Conservation (phyloP, 148 eudicot genomes). For the Rhododendron kiyosumense region DNA sequence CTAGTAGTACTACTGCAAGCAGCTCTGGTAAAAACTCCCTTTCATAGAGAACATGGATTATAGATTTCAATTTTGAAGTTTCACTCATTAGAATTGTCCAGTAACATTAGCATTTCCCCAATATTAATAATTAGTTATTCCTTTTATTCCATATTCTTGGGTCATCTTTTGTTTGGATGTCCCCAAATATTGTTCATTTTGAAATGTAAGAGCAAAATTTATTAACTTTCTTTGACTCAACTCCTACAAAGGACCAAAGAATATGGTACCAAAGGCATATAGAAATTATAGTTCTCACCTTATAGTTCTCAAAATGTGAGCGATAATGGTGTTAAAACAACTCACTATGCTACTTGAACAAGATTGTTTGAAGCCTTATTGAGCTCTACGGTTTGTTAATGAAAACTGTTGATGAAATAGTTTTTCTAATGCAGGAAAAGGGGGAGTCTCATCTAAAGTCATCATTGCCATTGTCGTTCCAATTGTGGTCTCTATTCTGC, state of each 20-base stretch:
- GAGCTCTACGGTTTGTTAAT: background rate
- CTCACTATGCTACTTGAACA: background rate
- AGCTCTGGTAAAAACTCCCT: background rate
- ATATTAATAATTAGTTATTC: background rate
- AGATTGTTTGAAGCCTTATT: background rate
- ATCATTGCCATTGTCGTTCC: background rate
- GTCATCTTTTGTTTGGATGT: background rate
- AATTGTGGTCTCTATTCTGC: background rate
- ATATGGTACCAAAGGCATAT: background rate
- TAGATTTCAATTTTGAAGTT: background rate
- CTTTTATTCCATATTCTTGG: background rate
- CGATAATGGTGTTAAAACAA: background rate
- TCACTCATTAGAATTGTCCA: background rate
- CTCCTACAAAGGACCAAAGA: background rate
- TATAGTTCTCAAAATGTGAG: background rate
- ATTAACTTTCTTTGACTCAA: background rate
- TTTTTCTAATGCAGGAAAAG: background rate
- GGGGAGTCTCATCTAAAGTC: background rate
- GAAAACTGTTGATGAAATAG: background rate
- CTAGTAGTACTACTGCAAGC: background rate
- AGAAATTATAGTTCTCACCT: background rate
- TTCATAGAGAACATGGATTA: background rate
- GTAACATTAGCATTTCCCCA: background rate
- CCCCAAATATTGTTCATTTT: background rate
- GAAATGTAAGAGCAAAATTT: background rate